Base-by-base conservation (phyloP, 2,329 filamentous ascomycete species). In the Parastagonospora avenae region DNA sequence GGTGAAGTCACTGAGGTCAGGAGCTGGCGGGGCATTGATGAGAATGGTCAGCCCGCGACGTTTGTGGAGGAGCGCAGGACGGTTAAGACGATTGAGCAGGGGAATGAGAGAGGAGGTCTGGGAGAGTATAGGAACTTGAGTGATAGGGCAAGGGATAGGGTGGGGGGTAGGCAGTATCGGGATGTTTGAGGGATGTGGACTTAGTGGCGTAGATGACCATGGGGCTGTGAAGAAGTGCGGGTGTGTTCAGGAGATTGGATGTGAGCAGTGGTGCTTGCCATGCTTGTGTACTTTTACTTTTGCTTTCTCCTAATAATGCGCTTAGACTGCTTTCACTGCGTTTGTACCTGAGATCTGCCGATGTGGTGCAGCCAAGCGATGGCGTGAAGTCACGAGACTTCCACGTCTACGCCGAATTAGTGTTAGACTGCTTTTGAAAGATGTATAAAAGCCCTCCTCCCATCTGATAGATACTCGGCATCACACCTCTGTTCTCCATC, bases 11-110 rank as follows among this genome's bases (percentile, higher is more conserved):
- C 54, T 5, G 55, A 60, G 16, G 54, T 61, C 11, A 59, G 62
- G 44, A 63, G 42, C n/a, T 72, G 60, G 59, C 65, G 44, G 19
- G 68, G 62, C 2, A 44, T 65, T 4, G 68, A 71, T 50, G 68
- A 70, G 50, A 62, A 66, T 40, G 68, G 68, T 1, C 16, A 60
- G 24, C 63, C 62, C 6, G 55, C 58, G 42, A 70, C 56, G 0
- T 70, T 63, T 46, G 55, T 68, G 2, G 67, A 68, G 40, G 62
- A 70, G 50, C 60, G 55, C 19, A 54, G 48, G 29, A 53, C 35
- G 4, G 46, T 44, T 14, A 52, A 48, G 42, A 52, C 55, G 55
- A 10, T 59, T 15, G 57, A 55, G 35, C 51, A 50, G 12, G 53
- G 43, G 6, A 54, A 47, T 39, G 52, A 54, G 9, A 41, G 45